phyloP scores from a whole-genome alignment of 2,329 filamentous ascomycete species.

The Aspergillus quadrilineatus region DNA sequence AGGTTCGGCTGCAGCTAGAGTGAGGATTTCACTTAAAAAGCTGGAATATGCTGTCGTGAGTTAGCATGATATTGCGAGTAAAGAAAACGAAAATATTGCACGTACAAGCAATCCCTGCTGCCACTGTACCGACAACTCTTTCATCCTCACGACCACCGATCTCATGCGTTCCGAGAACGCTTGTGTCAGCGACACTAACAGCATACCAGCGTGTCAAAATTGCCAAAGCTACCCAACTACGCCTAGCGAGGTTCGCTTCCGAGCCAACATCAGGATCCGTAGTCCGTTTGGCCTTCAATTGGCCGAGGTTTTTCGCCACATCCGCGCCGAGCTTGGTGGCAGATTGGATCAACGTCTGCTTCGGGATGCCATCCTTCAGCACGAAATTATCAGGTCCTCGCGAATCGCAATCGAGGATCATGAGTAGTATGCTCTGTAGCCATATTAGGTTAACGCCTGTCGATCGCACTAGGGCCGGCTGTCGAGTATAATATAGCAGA shows the following conservation, averaged over 20 bases:
- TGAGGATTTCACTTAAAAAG: constrained; percentile 37
- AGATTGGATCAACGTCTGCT: constrained; percentile 41
- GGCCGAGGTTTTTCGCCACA: constrained; percentile 40
- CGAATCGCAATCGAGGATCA: constrained; percentile 45
- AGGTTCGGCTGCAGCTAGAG: constrained; percentile 34
- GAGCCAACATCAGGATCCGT: constrained; percentile 41
- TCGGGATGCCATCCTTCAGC: constrained; percentile 42
- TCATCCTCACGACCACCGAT: constrained; percentile 41
- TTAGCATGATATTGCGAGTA: neutral
- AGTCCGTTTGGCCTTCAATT: constrained; percentile 36
- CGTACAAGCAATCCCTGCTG: constrained; percentile 41
- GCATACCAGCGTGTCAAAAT: constrained; percentile 45
- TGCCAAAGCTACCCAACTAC: constrained; percentile 41
- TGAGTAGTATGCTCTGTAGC: constrained; percentile 42
- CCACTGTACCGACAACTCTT: constrained; percentile 36
- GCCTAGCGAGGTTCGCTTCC: constrained; percentile 41
- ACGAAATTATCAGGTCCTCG: constrained; percentile 44
- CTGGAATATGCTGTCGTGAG: constrained; percentile 34
- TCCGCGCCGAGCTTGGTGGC: constrained; percentile 40
- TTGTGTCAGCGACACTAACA: constrained; percentile 42
- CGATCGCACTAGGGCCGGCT: constrained; percentile 35
- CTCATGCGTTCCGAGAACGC: constrained; percentile 38
- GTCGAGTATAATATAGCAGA: constrained; percentile 39
- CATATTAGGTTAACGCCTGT: constrained; percentile 41
- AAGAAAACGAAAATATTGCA: constrained; percentile 6